Base-by-base conservation (phyloP, 345 rosid genomes). In the Moricandia arvensis region DNA sequence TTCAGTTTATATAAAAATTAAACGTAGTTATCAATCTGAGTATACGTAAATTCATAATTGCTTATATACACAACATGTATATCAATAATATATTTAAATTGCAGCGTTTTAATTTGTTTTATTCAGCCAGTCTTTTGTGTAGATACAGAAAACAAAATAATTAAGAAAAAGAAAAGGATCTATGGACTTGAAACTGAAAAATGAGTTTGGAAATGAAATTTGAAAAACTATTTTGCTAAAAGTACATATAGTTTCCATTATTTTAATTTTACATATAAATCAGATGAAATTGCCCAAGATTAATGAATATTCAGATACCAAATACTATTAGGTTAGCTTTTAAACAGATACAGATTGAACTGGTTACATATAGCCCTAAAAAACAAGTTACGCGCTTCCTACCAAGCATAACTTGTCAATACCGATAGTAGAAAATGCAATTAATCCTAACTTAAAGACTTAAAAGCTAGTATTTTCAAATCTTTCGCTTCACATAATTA, bases 391-490 rank as follows among this genome's bases (percentile, higher is more conserved):
- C 26, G 27, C 11, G 18, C 47, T 51, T 53, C 18, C 31, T 21
- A 31, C 41, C 12, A 17, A 6, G 6, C 58, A 6, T 71, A 71
- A 7, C 17, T 55, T 37, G 6, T 35, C 33, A 37, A 30, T 57
- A 45, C 6, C 11, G 17, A 24, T 7, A 60, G 13, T 31, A 26
- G 68, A 63, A 24, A 35, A 53, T 26, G 61, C 8, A 27, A 12
- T 66, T 18, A 66, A 21, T 29, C 43, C 57, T 41, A 12, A n/a
- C 33, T 45, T 74, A 55, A 69, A 45, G 41, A 49, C 33, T 59
- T 51, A 33, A 34, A 21, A 49, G 55, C 63, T 75, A n/a, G n/a
- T n/a, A 51, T 69, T 61, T 68, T 75, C 3, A 2, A 60, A 61
- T 60, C 55, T 68, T 62, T 61, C 30, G 65, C 31, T 62, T 76